phyloP scores from a whole-genome alignment of 1,284 basidiomycete genomes.

The Irpex sp. region DNA sequence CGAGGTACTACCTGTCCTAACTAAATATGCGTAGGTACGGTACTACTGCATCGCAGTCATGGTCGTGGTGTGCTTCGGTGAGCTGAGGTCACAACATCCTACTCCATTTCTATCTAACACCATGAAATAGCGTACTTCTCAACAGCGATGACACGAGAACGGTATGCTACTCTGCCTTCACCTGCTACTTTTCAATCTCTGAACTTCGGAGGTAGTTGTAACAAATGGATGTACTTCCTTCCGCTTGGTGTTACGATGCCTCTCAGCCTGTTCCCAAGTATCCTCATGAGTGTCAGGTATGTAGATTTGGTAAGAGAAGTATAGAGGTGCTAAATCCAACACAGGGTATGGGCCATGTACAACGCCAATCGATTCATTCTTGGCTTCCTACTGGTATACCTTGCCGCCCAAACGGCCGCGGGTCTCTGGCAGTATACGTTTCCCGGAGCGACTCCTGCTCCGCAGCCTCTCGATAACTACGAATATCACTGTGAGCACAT shows the following conservation, averaged over 20 bases:
- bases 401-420: background rate
- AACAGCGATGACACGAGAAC: slow-evolving; percentile 2
- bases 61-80: background rate
- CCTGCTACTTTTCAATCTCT: background rate
- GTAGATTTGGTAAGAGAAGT: background rate
- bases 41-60: background rate
- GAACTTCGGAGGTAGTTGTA: background rate
- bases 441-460: background rate
- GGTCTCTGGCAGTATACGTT: slow-evolving; percentile 1
- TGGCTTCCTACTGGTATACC: background rate
- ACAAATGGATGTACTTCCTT: background rate
- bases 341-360: slow-evolving; percentile 1
- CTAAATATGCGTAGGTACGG: background rate
- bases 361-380: background rate
- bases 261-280: background rate
- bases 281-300: slow-evolving; percentile 1
- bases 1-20: background rate
- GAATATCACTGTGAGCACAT: background rate
- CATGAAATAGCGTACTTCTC: background rate
- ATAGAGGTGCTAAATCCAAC: background rate
- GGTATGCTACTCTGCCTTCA: background rate
- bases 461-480: background rate
- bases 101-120: background rate
- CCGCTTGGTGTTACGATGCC: background rate
- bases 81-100: background rate